Percentiles rank a stretch among this genome's conserved stretches.
Conservation (phyloP, 192 early-diverging fungal genomes). For the Allomyces javanicus region DNA sequence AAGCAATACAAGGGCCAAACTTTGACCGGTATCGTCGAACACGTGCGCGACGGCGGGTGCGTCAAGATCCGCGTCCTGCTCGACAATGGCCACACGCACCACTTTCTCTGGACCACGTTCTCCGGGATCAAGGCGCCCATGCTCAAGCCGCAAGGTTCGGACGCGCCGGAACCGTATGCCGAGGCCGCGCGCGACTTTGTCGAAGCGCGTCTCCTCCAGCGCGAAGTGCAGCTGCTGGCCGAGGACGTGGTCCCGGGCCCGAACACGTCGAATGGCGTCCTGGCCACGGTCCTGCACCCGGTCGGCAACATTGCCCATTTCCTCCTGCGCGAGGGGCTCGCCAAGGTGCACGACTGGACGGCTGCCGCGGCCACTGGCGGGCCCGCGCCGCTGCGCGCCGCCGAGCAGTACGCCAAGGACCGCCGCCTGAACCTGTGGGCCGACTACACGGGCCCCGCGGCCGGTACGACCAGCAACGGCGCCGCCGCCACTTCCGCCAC, state of each 20-base stretch:
- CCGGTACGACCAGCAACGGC: no score
- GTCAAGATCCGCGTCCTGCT: conserved; percentile 50
- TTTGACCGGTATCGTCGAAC: conserved; percentile 78
- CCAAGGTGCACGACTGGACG: conserved; percentile 74
- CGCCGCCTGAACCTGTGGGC: conserved; percentile 24
- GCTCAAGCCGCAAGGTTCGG: conserved; percentile 47
- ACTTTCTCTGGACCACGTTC: conserved; percentile 55
- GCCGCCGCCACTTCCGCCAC: no score
- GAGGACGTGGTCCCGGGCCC: conserved; percentile 48
- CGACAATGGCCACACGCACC: conserved; percentile 23
- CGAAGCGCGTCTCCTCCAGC: conserved; percentile 74
- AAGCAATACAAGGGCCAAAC: conserved; percentile 57
- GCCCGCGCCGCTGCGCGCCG: conserved; percentile 41
- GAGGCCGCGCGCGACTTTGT: conserved; percentile 89
- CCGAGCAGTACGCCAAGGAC: conserved; percentile 34
- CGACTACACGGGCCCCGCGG: no score
- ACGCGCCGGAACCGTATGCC: conserved; percentile 71
- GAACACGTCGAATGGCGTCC: conserved; percentile 32
- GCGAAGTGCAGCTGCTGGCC: conserved; percentile 65
- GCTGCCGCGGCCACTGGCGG: conserved; percentile 51
- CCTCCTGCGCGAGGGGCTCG: conserved; percentile 57
- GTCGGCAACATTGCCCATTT: conserved; percentile 84
- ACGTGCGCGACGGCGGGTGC: conserved; percentile 80
- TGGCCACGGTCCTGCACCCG: conserved; percentile 57
- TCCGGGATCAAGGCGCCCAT: conserved; percentile 74